Conservation (phyloP, 768 basidiomycete genomes). For the Lactarius sanguifluus region DNA sequence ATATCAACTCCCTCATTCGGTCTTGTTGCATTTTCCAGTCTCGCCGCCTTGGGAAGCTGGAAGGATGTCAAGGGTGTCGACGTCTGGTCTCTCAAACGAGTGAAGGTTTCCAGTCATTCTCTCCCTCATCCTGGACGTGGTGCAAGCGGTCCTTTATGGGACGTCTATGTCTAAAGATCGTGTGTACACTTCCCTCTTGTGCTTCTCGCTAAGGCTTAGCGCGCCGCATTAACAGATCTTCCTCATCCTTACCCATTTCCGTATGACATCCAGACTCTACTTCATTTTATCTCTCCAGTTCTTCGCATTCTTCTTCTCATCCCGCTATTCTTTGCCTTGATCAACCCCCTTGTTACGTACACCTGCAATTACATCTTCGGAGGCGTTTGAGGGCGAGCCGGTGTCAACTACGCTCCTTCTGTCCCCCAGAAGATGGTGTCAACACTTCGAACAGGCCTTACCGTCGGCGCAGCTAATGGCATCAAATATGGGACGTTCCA, state of each 20-base stretch:
- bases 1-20: conserved; percentile 69
- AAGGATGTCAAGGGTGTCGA: conserved; percentile 71
- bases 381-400: conserved; percentile 36
- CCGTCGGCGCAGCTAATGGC: conserved; percentile 43
- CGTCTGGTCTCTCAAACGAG: conserved; percentile 61
- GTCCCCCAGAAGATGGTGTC: conserved; percentile 47
- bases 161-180: conserved; percentile 39
- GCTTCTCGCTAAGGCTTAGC: conserved; percentile 3
- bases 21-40: conserved; percentile 64
- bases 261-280: conserved; percentile 39
- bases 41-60: conserved; percentile 76
- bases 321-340: conserved; percentile 58
- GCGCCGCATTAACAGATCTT: conserved; percentile 14
- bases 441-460: conserved; percentile 53
- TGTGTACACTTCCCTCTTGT: conserved; percentile 15
- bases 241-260: conserved; percentile 30
- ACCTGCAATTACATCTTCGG: conserved; percentile 47
- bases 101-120: conserved; percentile 55
- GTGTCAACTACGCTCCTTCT: conserved; percentile 57
- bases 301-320: conserved; percentile 64
- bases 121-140: conserved; percentile 59
- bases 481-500: conserved; percentile 80
- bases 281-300: conserved; percentile 57
- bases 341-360: conserved; percentile 66
- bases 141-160: conserved; percentile 56